These are phyloP conservation scores for Symbiodinium natans DNA, from an alignment of 73 alveolate species.

Conservation along the genomic window DNA sequence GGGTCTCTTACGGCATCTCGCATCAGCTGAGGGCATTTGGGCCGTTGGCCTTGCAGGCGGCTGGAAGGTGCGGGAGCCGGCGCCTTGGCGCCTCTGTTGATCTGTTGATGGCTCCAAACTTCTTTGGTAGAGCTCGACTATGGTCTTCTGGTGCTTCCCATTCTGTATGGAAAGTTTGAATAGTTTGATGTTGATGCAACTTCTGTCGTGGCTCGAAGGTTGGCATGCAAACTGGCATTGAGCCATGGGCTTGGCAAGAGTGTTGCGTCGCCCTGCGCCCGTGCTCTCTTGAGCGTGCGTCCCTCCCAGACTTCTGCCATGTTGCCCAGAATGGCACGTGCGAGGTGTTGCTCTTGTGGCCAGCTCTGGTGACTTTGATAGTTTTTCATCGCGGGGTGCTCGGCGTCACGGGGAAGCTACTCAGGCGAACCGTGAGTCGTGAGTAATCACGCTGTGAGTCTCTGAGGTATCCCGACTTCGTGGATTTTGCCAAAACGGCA, in stretches of 20 bases:
- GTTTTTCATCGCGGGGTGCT: slow-evolving; percentile 47
- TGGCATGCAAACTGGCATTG: slow-evolving; percentile 67
- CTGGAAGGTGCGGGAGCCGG: slow-evolving; percentile 71
- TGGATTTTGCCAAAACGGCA: slow-evolving; percentile 35
- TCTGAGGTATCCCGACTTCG: slow-evolving; percentile 77
- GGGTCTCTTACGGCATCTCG: background rate
- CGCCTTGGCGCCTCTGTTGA: background rate
- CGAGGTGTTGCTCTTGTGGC: slow-evolving; percentile 64
- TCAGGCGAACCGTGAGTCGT: background rate
- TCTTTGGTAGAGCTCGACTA: no score
- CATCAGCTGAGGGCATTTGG: slow-evolving; percentile 47
- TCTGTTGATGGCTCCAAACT: no score
- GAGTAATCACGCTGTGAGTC: background rate
- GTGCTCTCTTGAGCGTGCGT: no score
- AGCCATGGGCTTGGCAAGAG: background rate
- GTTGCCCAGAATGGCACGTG: no score
- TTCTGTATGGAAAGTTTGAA: no score
- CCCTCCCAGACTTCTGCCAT: no score
- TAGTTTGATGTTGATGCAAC: no score
- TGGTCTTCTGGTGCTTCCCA: no score
- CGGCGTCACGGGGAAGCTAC: background rate
- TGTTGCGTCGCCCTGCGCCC: no score
- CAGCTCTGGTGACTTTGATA: slow-evolving; percentile 44
- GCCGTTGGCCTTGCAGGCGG: slow-evolving; percentile 94
- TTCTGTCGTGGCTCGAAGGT: background rate